Percentiles rank a stretch among this genome's conserved stretches.
Conservation (phyloP, 805 yeast genomes). For the Wickerhamomyces kurtzmanii region DNA sequence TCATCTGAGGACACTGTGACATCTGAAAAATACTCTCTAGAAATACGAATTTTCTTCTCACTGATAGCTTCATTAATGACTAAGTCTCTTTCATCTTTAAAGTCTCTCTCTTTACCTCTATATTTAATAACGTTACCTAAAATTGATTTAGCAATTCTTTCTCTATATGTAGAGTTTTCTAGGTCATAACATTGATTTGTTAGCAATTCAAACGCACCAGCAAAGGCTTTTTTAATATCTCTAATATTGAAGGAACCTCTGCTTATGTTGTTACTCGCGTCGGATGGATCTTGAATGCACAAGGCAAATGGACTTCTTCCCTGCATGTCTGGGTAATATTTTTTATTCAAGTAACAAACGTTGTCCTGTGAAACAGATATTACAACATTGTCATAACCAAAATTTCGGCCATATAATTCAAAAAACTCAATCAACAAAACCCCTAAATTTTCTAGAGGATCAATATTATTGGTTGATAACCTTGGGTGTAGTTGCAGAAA, state of each 20-base stretch:
- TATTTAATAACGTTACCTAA: slow-evolving; percentile 73
- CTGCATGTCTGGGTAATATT: slow-evolving; percentile 39
- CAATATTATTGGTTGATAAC: slow-evolving; percentile 53
- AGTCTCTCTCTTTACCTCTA: slow-evolving; percentile 66
- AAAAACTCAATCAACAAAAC: slow-evolving; percentile 83
- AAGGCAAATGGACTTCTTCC: slow-evolving; percentile 51
- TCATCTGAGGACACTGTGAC: slow-evolving; percentile 5
- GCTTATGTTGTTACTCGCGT: slow-evolving; percentile 72
- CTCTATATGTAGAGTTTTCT: slow-evolving; percentile 53
- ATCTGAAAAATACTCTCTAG: slow-evolving; percentile 18
- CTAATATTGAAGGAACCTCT: slow-evolving; percentile 76
- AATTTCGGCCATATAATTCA: slow-evolving; percentile 83
- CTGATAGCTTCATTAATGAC: slow-evolving; percentile 51
- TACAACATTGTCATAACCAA: slow-evolving; percentile 75
- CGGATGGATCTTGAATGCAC: slow-evolving; percentile 86
- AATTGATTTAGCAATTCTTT: slow-evolving; percentile 61
- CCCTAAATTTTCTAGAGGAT: slow-evolving; percentile 71
- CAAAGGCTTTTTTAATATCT: slow-evolving; percentile 76
- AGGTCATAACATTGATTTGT: slow-evolving; percentile 69
- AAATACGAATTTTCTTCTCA: slow-evolving; percentile 19
- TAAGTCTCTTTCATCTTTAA: slow-evolving; percentile 60
- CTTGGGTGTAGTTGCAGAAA: slow-evolving; percentile 77
- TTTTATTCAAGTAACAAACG: slow-evolving; percentile 51
- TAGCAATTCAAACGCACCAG: slow-evolving; percentile 76
- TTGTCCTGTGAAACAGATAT: slow-evolving; percentile 50